These are phyloP conservation scores for Ophiognomonia clavigignenti-juglandacearum DNA, from an alignment of 2,329 filamentous ascomycete genomes.

Conservation along the genomic window DNA sequence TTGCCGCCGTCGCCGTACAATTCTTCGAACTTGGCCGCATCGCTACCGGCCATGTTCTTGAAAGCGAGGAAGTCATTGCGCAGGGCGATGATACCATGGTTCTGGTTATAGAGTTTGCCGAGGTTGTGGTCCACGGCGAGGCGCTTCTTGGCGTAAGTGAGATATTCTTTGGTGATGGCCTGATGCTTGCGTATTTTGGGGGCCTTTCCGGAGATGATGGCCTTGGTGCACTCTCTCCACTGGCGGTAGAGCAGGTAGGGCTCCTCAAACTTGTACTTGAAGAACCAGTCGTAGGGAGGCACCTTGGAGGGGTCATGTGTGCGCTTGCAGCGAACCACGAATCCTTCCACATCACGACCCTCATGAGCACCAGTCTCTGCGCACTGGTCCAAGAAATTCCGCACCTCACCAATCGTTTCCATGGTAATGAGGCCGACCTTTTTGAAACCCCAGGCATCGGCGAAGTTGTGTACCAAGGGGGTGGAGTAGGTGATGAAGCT, in stretches of 20 bases:
- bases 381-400: conserved; percentile 74
- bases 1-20: conserved; percentile 45
- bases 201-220: conserved; percentile 69
- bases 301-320: conserved; percentile 41
- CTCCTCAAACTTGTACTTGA: conserved; percentile 99
- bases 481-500: conserved; percentile 85
- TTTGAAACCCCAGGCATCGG: conserved; percentile 87
- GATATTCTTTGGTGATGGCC: conserved; percentile 86
- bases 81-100: conserved; percentile 92
- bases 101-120: conserved; percentile 69
- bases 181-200: conserved; percentile 82
- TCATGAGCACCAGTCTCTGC: conserved; percentile 87
- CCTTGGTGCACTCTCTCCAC: conserved; percentile 96
- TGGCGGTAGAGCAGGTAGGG: conserved; percentile 98
- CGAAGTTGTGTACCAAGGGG: conserved; percentile 79
- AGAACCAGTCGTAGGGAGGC: conserved; percentile 91
- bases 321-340: conserved; percentile 86
- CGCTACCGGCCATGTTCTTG: conserved; percentile 79
- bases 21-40: conserved; percentile 75
- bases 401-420: conserved; percentile 68
- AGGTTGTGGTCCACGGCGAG: conserved; percentile 65
- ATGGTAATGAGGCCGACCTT: conserved; percentile 79
- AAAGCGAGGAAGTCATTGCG: conserved; percentile 81
- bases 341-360: conserved; percentile 91
- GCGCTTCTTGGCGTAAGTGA: conserved; percentile 72